These are phyloP conservation scores for Penicillium sp. DNA, from an alignment of 2,329 filamentous ascomycete genomes.

Conservation along the genomic window DNA sequence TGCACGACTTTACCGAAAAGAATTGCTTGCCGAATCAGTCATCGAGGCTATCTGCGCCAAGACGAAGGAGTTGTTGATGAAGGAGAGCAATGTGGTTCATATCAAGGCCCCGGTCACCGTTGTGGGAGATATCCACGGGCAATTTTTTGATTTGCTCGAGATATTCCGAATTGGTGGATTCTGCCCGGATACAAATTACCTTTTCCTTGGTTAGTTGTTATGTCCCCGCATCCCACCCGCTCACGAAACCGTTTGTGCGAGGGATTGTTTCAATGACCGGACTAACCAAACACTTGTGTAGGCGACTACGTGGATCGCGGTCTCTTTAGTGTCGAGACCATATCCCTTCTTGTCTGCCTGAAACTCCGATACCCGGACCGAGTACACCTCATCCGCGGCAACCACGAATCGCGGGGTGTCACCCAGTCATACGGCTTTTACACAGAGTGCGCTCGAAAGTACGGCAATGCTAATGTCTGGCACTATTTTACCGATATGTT, in stretches of 20 bases:
- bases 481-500: constrained; percentile 99
- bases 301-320: constrained; percentile 98
- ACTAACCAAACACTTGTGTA: constrained; percentile 39
- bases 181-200: constrained; percentile 96
- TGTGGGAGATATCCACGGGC: constrained; percentile 96
- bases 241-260: not conserved
- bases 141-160: constrained; percentile 98
- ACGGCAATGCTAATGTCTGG: constrained; percentile 98
- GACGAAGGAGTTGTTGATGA: constrained; percentile 98
- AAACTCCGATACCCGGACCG: constrained; percentile 96
- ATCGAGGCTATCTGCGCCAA: constrained; percentile 99
- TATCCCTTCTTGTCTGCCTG: constrained; percentile 93
- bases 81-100: constrained; percentile 99
- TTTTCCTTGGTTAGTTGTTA: constrained; percentile 77
- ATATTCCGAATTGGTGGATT: constrained; percentile 98
- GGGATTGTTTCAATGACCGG: not conserved
- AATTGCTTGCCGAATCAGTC: constrained; percentile 93
- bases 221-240: not conserved
- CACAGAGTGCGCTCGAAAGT: constrained; percentile 96
- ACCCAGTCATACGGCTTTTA: constrained; percentile 99
- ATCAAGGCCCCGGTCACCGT: constrained; percentile 94
- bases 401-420: constrained; percentile 95
- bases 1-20: constrained; percentile 92
- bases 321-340: constrained; percentile 98
- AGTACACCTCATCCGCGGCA: constrained; percentile 93